Evolutionary conservation across 306 rosid species (phyloP), one percentile per base, ranked within the genome.

Genomic region (Begonia peltatifolia): DNA sequence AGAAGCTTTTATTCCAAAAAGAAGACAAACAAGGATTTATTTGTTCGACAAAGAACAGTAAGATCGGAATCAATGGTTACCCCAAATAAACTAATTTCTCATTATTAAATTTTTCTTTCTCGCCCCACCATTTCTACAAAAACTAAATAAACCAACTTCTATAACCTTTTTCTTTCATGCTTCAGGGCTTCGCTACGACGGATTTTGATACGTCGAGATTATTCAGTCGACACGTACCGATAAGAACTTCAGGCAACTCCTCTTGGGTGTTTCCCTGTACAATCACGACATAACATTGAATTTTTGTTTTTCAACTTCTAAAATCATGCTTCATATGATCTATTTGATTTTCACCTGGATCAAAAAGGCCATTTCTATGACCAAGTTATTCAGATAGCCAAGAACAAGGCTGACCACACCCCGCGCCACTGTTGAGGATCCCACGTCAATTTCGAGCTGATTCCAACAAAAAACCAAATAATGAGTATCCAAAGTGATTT

Each of bases 291-390:
- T 30, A 6, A 30, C 38, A 6, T 30, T 7, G 9, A 6, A 9
- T 42, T 25, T 12, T n/a, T n/a, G n/a, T n/a, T n/a, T 10, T 22
- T 41, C 36, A 15, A 17, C 18, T 17, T 17, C 18, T 1, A 12
- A 9, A 42, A 42, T 6, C 57, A 25, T 10, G 43, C 14, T 43
- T 17, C 1, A n/a, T 35, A 49, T 14, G 9, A 38, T 6, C 0
- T 6, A 14, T 4, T 46, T 11, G 46, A 41, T 12, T 13, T 25
- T 64, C 55, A 88, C 97, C 95, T 84, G 95, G 63, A 88, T 77
- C 70, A 88, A 68, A 63, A 84, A 88, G 46, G 97, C 97, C 93
- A 88, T 71, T 77, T 88, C 97, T 63, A 84, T 71, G 44, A 88
- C 84, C 87, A 88, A 76, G 56, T 84, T 84, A 70, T 79, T 88